Evolutionary conservation across 805 yeast genomes (phyloP), one percentile per base, ranked within the genome.

Genomic region (Candida methanosorbosa): DNA sequence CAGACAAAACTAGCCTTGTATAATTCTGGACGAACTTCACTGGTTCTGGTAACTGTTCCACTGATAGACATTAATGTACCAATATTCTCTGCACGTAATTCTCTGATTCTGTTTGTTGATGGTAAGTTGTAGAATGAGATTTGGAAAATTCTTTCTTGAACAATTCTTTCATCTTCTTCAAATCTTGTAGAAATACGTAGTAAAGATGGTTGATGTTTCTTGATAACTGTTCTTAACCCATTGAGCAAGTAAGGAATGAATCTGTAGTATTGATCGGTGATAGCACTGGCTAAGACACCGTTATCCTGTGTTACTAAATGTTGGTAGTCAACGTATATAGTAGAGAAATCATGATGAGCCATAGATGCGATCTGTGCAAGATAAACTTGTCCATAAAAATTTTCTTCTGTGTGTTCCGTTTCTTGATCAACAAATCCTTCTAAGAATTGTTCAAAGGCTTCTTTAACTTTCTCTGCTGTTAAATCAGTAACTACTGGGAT

Each of bases 1-100:
- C 98, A 92, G 2, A 84, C 75, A 57, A 92, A 92, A 19, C 88
- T 72, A 12, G 86, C 98, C 39, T 71, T 75, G 64, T 69, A 85
- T 41, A 92, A 68, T 58, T 92, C 98, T 0, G 98, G 98, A 38
- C 97, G 75, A 11, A 92, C 97, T 61, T 92, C 97, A 17, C 94
- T 81, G 0, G 97, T 86, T 56, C 97, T 75, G 0, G 97, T 90
- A 4, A 92, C 95, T 0, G 98, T 92, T 37, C 97, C 98, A 8
- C 90, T 78, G 23, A 90, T 82, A 9, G 90, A 68, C 63, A 86
- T 69, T 40, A 90, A 68, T 9, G 82, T 68, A 13, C 97, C 98
- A 38, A 92, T 81, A 44, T 80, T 81, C 45, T 84, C 94, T 2
- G 97, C 83, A 50, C 92, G 72, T 38, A 92, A 70, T 51, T 90